Percentiles rank a stretch among this genome's conserved stretches.
These are phyloP conservation scores for Pichia thaimueangensis DNA, from an alignment of 805 yeast genomes.

Conservation along the genomic window DNA sequence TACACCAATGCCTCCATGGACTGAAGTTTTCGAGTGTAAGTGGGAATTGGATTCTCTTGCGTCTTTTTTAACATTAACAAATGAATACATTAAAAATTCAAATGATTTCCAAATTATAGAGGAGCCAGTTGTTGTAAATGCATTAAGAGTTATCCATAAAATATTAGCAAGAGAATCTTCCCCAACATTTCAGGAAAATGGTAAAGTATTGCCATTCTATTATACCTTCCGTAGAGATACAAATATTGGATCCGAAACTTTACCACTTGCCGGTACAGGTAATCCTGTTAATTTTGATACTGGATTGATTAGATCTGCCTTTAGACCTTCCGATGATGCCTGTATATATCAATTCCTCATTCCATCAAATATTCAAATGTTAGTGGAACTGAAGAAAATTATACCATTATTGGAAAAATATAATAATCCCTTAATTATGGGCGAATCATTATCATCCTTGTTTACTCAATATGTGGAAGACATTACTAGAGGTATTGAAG, in stretches of 20 bases:
- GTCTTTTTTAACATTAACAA: slow-evolving; percentile 67
- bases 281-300: slow-evolving; percentile 71
- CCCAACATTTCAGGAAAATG: slow-evolving; percentile 52
- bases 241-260: slow-evolving; percentile 71
- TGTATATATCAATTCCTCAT: slow-evolving; percentile 72
- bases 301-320: slow-evolving; percentile 74
- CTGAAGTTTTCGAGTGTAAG: slow-evolving; percentile 77
- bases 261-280: slow-evolving; percentile 72
- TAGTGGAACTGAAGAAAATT: slow-evolving; percentile 49
- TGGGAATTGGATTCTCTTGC: slow-evolving; percentile 86
- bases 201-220: slow-evolving; percentile 40
- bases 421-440: slow-evolving; percentile 5
- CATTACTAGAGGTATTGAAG: slow-evolving; percentile 51
- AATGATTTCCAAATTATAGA: slow-evolving; percentile 43
- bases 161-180: slow-evolving; percentile 54
- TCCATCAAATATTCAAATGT: slow-evolving; percentile 78
- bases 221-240: slow-evolving; percentile 74
- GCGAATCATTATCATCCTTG: slow-evolving; percentile 19
- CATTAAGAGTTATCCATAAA: slow-evolving; percentile 43
- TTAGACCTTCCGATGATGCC: slow-evolving; percentile 86
- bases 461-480: slow-evolving; percentile 34
- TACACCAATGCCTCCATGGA: slow-evolving; percentile 64
- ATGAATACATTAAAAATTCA: slow-evolving; percentile 58
- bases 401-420: slow-evolving; percentile 23
- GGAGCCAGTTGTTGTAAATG: slow-evolving; percentile 49